Percentiles rank a stretch among this genome's conserved stretches.
Evolutionary conservation across 441 rosid genomes (phyloP).

Genomic region (Isatis lusitanica): DNA sequence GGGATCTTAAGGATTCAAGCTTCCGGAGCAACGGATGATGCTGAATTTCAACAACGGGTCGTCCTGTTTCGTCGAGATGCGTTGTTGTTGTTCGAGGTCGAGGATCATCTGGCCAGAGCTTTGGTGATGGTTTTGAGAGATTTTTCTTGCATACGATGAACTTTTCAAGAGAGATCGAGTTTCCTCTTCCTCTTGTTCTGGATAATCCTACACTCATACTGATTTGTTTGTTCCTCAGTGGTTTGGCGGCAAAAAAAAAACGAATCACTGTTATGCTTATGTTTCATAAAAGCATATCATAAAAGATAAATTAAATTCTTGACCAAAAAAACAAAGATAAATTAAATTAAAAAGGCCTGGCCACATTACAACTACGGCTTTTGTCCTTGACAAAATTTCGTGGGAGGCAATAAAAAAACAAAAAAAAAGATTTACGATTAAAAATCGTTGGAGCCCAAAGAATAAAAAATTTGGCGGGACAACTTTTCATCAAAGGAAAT

Average conservation of each 20-base stretch:
- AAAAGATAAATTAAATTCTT: too few species aligned
- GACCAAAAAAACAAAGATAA: too few species aligned
- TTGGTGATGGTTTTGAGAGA: conserved; percentile 51
- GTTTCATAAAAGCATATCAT: too few species aligned
- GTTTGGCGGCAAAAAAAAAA: background rate
- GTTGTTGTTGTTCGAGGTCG: conserved; percentile 7
- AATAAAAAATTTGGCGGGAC: background rate
- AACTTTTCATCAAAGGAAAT: background rate
- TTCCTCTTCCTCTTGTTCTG: conserved; percentile 13
- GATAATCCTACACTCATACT: background rate
- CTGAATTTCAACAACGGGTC: conserved; percentile 12
- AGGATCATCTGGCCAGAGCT: conserved; percentile 47
- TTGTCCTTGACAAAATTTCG: background rate
- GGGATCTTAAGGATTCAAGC: conserved; percentile 42
- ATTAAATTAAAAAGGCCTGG: too few species aligned
- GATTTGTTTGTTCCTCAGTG: background rate
- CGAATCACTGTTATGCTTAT: background rate
- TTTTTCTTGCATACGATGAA: conserved; percentile 35
- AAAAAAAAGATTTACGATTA: too few species aligned
- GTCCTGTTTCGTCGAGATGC: background rate
- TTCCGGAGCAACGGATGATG: conserved; percentile 42
- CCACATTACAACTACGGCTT: too few species aligned
- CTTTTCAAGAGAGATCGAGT: conserved; percentile 21
- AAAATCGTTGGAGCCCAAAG: background rate
- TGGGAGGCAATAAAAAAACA: too few species aligned